Base-by-base conservation (phyloP, 73 alveolate species). In the Uronychia setigera region DNA sequence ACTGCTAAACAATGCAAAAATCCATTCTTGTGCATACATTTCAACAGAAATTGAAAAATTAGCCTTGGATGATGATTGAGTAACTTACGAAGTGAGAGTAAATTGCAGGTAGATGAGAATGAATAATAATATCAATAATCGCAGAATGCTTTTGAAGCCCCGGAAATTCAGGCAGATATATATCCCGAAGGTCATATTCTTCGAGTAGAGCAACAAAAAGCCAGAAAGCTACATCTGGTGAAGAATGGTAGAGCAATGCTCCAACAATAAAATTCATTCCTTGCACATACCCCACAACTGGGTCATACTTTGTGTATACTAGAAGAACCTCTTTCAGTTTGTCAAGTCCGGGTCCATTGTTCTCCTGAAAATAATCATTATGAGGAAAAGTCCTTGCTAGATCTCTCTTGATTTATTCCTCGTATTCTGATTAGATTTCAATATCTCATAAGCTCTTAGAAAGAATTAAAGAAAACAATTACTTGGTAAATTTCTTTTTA, bases 261-360 rank as follows among this genome's bases (percentile, higher is more conserved):
- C 99, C 99, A 0, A 96, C 97, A 33, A 96, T 92, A 84, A 94
- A 96, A 88, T 96, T 96, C 99, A 96, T 96, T 0, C 99, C 99
- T 83, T 95, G 95, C 30, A 90, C 96, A 90, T 95, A 95, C 33
- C 96, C 93, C 1, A 77, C 77, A 19, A 19, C 76, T 0, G 90
- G 84, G 46, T 85, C 91, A 35, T 85, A 85, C 58, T 58, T 76
- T 0, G 91, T 74, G 57, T 74, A 85, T 32, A 84, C 91, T 26
- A 85, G 79, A 0, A 85, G 58, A 0, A 77, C 91, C 77, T 84
- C 35, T 32, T 85, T 85, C 35, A 85, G 60, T 67, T 67, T 25
- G 79, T 9, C 13, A 13, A 26, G 79, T 13, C 79, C 79, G n/a
- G n/a, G n/a, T 67, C 32, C 29, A 5, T 31, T 14, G 0, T 33